Evolutionary conservation across 306 rosid species (phyloP), one percentile per base, ranked within the genome.

Genomic region (Astragalus glycyphyllos): DNA sequence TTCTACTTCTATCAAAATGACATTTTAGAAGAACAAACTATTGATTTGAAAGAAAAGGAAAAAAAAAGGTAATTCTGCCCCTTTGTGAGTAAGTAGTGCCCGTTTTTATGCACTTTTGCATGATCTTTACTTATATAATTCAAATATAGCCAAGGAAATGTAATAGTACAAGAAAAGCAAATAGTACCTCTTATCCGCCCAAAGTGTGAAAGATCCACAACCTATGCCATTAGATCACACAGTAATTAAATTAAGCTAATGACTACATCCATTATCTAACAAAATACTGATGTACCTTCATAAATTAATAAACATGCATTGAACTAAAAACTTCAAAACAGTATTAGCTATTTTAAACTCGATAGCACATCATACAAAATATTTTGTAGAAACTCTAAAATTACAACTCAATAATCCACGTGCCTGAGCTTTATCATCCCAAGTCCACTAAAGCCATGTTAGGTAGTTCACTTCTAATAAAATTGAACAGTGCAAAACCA

Each of bases 181-280:
- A 26, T 26, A 2, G 75, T 88, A 93, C 98, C 98, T 88, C 96
- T 85, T 77, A 93, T 84, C 73, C 98, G 85, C 79, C 97, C 97
- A 65, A 85, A 93, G 82, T 93, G 97, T 62, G 98, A 93, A 57
- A 93, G 97, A 82, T 93, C 97, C 80, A 85, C 97, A 11, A 90
- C 96, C 98, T 90, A 85, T 13, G 47, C 51, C 68, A 86, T 56
- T 20, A 65, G 55, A 77, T 45, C 32, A n/a, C 41, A 56, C 11
- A 20, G 55, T 63, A 66, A 72, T 46, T 11, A 69, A 65, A 73
- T 17, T 20, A 74, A 62, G 69, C 41, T 66, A 58, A 47, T 13
- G 1, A 65, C 16, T n/a, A 57, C 68, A 17, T 16, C 50, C 31
- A 50, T 20, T 51, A 48, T 20, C 58, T 34, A 65, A 34, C 64